phyloP scores from a whole-genome alignment of 1,139 yeast genomes.

The Suhomyces bribrorum region DNA sequence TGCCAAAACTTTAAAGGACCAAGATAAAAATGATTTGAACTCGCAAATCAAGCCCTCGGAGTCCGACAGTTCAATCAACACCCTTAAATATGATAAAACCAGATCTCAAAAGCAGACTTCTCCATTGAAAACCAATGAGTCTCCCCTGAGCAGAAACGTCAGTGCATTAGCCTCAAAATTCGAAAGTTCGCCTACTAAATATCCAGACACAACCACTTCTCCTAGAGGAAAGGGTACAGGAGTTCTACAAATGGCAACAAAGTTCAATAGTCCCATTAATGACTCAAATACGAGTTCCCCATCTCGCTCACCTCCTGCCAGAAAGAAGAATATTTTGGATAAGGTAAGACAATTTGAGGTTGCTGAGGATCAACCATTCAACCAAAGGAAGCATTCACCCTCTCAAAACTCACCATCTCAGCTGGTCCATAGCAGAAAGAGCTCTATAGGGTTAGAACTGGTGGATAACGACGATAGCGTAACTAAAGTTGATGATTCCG shows the following conservation, averaged over 20 bases:
- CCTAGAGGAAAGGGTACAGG: constrained; percentile 15
- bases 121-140: constrained; percentile 7
- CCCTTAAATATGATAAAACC: neutral
- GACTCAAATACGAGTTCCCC: constrained; percentile 9
- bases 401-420: constrained; percentile 7
- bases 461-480: constrained; percentile 10
- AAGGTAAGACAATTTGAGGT: constrained; percentile 43
- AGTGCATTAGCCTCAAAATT: constrained; percentile 22
- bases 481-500: constrained; percentile 3
- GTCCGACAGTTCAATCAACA: neutral
- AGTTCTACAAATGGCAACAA: constrained; percentile 16
- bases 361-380: constrained; percentile 17
- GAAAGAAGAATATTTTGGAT: constrained; percentile 33
- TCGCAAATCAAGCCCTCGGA: neutral
- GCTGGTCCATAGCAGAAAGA: constrained; percentile 10
- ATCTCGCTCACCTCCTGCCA: constrained; percentile 19
- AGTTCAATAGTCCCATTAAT: constrained; percentile 15
- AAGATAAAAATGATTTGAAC: too few species aligned
- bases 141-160: constrained; percentile 17
- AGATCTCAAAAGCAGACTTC: constrained; percentile 3
- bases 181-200: constrained; percentile 13
- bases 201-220: constrained; percentile 10
- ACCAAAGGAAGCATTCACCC: neutral
- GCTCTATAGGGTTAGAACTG: constrained; percentile 8
- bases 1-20: too few species aligned